Conservation (phyloP, 148 eudicot species). For the Agrostemma githago region DNA sequence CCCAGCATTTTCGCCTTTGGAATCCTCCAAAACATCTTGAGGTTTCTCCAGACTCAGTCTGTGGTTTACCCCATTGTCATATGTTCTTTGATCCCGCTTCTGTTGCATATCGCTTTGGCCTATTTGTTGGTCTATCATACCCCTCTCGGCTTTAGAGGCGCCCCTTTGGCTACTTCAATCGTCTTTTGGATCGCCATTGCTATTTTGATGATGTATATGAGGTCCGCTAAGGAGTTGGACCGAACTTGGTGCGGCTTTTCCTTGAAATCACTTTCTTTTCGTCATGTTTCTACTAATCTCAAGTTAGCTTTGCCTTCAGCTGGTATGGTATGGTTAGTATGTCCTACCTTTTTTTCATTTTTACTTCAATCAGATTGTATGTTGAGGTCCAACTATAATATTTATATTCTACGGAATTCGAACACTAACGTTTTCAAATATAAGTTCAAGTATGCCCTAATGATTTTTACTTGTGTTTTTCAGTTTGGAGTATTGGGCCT, state of each 20-base stretch:
- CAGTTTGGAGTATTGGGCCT: slow-evolving; percentile 92
- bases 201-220: slow-evolving; percentile 37
- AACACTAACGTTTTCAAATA: too few relatives aligned
- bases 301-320: slow-evolving; percentile 79
- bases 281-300: slow-evolving; percentile 34
- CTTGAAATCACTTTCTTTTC: slow-evolving; percentile 43
- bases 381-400: too few relatives aligned
- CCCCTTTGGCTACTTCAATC: slow-evolving; percentile 64
- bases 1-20: slow-evolving; percentile 68
- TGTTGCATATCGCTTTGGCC: slow-evolving; percentile 39
- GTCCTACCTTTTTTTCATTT: not conserved
- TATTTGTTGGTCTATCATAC: slow-evolving; percentile 47
- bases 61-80: slow-evolving; percentile 47
- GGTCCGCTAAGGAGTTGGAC: slow-evolving; percentile 35
- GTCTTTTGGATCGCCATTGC: slow-evolving; percentile 54
- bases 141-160: slow-evolving; percentile 47
- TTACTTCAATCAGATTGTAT: too few relatives aligned
- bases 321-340: slow-evolving; percentile 75
- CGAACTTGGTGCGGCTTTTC: slow-evolving; percentile 60
- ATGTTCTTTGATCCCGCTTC: slow-evolving; percentile 48
- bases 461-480: not conserved
- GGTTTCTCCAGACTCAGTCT: slow-evolving; percentile 79
- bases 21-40: slow-evolving; percentile 49
- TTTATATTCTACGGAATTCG: too few relatives aligned
- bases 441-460: too few relatives aligned